These are phyloP conservation scores for Oldenlandia corymbosa DNA, from an alignment of 257 asterid genomes.

Conservation along the genomic window DNA sequence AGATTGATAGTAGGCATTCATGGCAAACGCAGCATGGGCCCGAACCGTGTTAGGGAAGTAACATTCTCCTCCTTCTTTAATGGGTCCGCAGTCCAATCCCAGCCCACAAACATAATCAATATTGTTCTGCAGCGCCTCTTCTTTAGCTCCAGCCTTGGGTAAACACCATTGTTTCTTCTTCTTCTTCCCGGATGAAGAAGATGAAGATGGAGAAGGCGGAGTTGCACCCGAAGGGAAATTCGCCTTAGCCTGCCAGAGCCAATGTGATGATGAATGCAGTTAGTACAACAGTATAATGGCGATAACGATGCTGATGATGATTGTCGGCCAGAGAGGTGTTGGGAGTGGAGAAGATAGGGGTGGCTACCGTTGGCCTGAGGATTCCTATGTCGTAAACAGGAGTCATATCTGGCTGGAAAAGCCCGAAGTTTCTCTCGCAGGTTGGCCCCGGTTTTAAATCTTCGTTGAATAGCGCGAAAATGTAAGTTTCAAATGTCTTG, in stretches of 20 bases:
- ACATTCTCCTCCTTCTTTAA: slow-evolving; percentile 34
- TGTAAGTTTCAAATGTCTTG: slow-evolving; percentile 38
- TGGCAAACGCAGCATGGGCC: slow-evolving; percentile 45
- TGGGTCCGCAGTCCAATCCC: slow-evolving; percentile 34
- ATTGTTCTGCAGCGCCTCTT: slow-evolving; percentile 35
- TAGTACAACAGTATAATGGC: slow-evolving; percentile 19
- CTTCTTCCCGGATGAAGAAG: slow-evolving; percentile 19
- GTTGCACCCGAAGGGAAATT: slow-evolving; percentile 19
- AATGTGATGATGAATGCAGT: slow-evolving; percentile 19
- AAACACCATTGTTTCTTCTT: slow-evolving; percentile 35
- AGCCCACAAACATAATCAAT: slow-evolving; percentile 41
- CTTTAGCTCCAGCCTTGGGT: slow-evolving; percentile 27
- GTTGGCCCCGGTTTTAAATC: slow-evolving; percentile 67
- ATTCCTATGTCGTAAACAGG: slow-evolving; percentile 55
- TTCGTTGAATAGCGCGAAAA: slow-evolving; percentile 51
- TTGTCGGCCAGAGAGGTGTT: slow-evolving; percentile 18
- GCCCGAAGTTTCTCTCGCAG: slow-evolving; percentile 64
- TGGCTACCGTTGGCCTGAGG: slow-evolving; percentile 34
- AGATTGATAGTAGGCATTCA: slow-evolving; percentile 37
- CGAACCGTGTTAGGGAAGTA: slow-evolving; percentile 34
- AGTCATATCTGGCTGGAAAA: slow-evolving; percentile 33
- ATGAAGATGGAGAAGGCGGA: slow-evolving; percentile 14
- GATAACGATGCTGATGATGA: slow-evolving; percentile 7
- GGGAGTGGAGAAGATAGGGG: slow-evolving; percentile 20
- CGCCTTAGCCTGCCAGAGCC: slow-evolving; percentile 40